Conservation (phyloP, 345 rosid species). For the Salix exigua region DNA sequence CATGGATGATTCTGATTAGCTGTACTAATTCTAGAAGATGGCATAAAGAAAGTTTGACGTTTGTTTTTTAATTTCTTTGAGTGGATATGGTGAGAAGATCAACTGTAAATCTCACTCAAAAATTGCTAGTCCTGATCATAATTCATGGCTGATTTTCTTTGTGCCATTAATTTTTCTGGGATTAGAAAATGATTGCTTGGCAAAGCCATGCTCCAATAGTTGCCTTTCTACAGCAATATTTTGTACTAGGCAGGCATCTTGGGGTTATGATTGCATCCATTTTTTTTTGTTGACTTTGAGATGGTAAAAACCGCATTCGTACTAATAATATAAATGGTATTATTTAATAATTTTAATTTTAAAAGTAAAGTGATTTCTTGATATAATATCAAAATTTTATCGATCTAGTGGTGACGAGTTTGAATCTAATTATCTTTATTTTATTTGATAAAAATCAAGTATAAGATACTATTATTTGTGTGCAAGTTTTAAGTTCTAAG, state of each 20-base stretch:
- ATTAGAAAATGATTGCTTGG: background rate
- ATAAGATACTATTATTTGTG: too few relatives aligned
- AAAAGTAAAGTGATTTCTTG: too few relatives aligned
- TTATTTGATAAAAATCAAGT: too few relatives aligned
- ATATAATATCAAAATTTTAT: too few relatives aligned
- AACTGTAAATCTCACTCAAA: background rate
- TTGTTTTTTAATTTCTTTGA: background rate
- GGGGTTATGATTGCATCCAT: background rate
- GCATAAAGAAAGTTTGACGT: constrained; percentile 6
- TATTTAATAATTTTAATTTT: too few relatives aligned
- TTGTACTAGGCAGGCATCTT: background rate
- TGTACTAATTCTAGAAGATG: background rate
- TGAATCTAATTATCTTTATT: too few relatives aligned
- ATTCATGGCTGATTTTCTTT: background rate
- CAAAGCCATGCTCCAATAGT: background rate
- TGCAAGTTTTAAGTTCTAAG: too few relatives aligned
- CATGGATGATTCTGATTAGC: background rate
- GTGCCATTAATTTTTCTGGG: background rate
- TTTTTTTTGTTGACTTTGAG: too few relatives aligned
- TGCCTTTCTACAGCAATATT: background rate
- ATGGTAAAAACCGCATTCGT: too few relatives aligned
- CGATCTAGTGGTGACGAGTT: too few relatives aligned
- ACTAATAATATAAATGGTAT: too few relatives aligned
- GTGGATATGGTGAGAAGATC: background rate
- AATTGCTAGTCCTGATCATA: background rate